These are phyloP conservation scores for Leishmania major DNA, from an alignment of 208 protist genomes.

Conservation along the genomic window DNA sequence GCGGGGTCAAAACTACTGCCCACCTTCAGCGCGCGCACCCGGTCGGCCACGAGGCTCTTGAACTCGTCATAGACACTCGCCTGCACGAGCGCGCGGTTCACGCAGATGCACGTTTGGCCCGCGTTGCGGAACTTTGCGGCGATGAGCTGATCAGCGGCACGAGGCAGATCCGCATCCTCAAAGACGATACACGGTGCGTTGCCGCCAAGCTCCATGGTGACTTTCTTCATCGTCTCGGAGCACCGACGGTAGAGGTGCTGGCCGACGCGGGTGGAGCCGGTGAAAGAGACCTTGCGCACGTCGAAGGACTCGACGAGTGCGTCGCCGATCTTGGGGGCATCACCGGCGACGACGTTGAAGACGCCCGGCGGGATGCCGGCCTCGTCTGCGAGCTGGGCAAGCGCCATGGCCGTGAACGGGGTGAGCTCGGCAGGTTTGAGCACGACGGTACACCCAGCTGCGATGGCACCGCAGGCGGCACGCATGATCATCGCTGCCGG, in stretches of 20 bases:
- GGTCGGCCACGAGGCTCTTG: constrained; percentile 39
- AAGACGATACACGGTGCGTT: constrained; percentile 92
- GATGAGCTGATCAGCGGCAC: constrained; percentile 66
- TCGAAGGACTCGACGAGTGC: constrained; percentile 65
- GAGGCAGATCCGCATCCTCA: constrained; percentile 82
- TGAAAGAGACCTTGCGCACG: constrained; percentile 90
- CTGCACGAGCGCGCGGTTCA: constrained; percentile 85
- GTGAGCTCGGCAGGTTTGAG: constrained; percentile 89
- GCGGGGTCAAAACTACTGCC: constrained; percentile 71
- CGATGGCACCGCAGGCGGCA: constrained; percentile 82
- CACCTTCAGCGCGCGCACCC: constrained; percentile 52
- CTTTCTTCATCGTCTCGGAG: constrained; percentile 77
- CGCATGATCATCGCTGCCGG: constrained; percentile 86
- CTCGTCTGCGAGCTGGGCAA: constrained; percentile 74
- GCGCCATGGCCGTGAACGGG: constrained; percentile 71
- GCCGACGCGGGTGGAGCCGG: constrained; percentile 82
- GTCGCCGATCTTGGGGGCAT: constrained; percentile 58
- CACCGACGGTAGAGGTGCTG: constrained; percentile 61
- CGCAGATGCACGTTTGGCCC: constrained; percentile 92
- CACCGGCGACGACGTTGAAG: constrained; percentile 86
- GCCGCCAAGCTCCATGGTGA: constrained; percentile 92
- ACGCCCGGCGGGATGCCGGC: constrained; percentile 79
- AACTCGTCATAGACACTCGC: constrained; percentile 67
- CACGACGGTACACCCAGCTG: constrained; percentile 90
- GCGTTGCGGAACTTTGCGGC: constrained; percentile 80